Base-by-base conservation (phyloP, 768 basidiomycete species). In the Hericium rajendrae region DNA sequence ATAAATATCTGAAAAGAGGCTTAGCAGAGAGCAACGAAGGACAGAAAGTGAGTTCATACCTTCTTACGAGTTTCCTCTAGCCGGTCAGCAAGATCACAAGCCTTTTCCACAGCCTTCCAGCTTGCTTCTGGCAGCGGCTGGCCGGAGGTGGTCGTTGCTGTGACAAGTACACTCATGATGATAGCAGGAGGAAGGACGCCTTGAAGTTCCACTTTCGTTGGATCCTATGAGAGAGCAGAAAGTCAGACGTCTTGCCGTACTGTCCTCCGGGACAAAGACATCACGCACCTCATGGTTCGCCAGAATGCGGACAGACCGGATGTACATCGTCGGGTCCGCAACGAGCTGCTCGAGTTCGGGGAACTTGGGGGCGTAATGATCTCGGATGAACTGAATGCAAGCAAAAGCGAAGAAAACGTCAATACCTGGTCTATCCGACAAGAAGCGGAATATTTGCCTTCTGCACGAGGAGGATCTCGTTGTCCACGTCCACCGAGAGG, bases 281-380 rank as follows among this genome's bases (percentile, higher is more conserved):
- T n/a, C n/a, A n/a, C 75, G 38, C 57, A 85, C 88, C 74, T 88
- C 84, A 40, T 83, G 78, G 68, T 99, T 98, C 9, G 82, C 94
- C 51, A 99, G 78, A 1, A 82, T 84, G 57, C 91, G 84, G 12
- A 97, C 95, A 10, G 95, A 86, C 28, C 86, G 85, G 62, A 95
- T 93, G 72, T 91, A 98, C 78, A 94, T 90, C 51, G 83, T 77
- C 8, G 97, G 90, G 63, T 97, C 94, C 3, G 85, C 81, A 18
- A 99, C 89, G 37, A 99, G 82, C 65, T 97, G 91, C 70, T 98
- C 97, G 28, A 99, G 81, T 66, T 98, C 97, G 26, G 97, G 95
- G 70, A 99, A 99, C 61, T 92, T 90, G 28, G 88, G 80, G 0
- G 88, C 83, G 69, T 98, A 99, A 72, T 97, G 95, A 69, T 99